These are phyloP conservation scores for Dipodascus albidus DNA, from an alignment of 805 yeast genomes.

Conservation along the genomic window DNA sequence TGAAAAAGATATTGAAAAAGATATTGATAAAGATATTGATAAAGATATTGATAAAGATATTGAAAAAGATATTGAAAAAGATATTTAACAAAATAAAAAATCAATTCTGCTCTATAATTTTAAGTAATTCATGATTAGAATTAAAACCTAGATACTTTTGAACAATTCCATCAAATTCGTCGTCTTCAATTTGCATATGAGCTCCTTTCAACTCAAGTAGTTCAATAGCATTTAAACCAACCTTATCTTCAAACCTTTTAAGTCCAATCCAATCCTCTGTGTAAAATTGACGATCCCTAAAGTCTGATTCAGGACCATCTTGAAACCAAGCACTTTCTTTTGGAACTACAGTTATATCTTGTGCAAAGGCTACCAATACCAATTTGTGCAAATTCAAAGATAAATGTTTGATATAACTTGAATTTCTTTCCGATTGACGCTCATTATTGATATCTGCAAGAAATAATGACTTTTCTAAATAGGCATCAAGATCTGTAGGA, in stretches of 20 bases:
- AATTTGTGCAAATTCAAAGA: slow-evolving; percentile 33
- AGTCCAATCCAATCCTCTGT: slow-evolving; percentile 51
- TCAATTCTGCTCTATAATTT: neutral
- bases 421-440: slow-evolving; percentile 23
- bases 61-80: no score
- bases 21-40: no score
- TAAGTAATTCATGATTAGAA: neutral
- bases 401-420: slow-evolving; percentile 35
- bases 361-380: slow-evolving; percentile 46
- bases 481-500: slow-evolving; percentile 39
- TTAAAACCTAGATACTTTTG: slow-evolving; percentile 31
- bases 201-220: slow-evolving; percentile 41
- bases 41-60: no score
- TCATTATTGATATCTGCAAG: slow-evolving; percentile 64
- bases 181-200: slow-evolving; percentile 57
- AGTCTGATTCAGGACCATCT: slow-evolving; percentile 36
- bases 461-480: slow-evolving; percentile 45
- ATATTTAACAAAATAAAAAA: no score
- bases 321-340: slow-evolving; percentile 56
- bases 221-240: slow-evolving; percentile 27
- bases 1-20: no score
- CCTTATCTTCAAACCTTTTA: slow-evolving; percentile 32
- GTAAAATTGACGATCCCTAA: slow-evolving; percentile 40
- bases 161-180: slow-evolving; percentile 35
- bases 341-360: slow-evolving; percentile 64